Conservation (phyloP, 2,329 filamentous ascomycete genomes). For the Cercospora beticola region DNA sequence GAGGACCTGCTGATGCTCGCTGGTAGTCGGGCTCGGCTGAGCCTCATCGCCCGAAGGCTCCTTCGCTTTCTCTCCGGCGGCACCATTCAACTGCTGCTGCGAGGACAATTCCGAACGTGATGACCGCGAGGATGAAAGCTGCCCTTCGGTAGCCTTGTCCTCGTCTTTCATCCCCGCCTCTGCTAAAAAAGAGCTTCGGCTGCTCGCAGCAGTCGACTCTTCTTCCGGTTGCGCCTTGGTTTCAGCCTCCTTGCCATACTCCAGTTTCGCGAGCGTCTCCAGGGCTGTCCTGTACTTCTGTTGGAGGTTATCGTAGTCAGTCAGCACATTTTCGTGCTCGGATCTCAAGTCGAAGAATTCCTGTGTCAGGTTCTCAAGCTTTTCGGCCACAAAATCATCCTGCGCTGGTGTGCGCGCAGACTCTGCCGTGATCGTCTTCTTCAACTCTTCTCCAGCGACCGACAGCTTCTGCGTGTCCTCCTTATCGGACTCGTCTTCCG, state of each 20-base stretch:
- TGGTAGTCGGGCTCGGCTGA: constrained; percentile 22
- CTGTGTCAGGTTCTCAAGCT: constrained; percentile 85
- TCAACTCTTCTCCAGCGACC: constrained; percentile 16
- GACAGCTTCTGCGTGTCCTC: constrained; percentile 19
- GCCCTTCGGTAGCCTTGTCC: constrained; percentile 60
- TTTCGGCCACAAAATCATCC: constrained; percentile 82
- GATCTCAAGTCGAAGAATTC: constrained; percentile 87
- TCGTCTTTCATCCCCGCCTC: constrained; percentile 69
- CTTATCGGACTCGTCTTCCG: constrained; percentile 24
- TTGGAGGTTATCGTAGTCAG: constrained; percentile 74
- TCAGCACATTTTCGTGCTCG: constrained; percentile 81
- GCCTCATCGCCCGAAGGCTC: constrained; percentile 18
- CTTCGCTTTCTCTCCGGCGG: constrained; percentile 35
- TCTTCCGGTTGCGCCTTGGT: constrained; percentile 57
- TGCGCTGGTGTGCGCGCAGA: constrained; percentile 71
- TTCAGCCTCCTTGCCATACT: constrained; percentile 55
- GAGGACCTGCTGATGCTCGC: constrained; percentile 60
- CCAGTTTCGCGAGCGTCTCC: constrained; percentile 75
- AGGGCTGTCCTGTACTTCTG: constrained; percentile 90
- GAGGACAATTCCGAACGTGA: constrained; percentile 93
- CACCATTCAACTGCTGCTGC: constrained; percentile 66
- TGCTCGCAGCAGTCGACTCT: constrained; percentile 54
- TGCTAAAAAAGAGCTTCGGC: constrained; percentile 82
- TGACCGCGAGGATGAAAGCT: constrained; percentile 79
- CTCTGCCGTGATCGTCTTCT: constrained; percentile 19